Conservation (phyloP, 1,284 basidiomycete species). For the Xerocomus minutiporus region DNA sequence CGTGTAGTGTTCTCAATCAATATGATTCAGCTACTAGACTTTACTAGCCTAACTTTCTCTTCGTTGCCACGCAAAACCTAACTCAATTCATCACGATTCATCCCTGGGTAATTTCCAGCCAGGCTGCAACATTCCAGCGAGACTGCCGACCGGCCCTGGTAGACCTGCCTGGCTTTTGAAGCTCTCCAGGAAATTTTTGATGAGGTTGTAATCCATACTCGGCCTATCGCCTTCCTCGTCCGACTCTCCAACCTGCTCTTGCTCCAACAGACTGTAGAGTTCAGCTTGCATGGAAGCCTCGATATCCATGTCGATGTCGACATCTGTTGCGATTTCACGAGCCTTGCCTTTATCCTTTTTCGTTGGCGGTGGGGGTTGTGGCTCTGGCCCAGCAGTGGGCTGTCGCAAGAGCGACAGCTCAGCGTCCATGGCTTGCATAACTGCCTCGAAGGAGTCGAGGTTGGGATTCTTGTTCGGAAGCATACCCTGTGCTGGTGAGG, state of each 20-base stretch:
- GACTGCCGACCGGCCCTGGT: slow-evolving; percentile 83
- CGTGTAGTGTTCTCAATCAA: neutral
- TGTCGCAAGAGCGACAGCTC: slow-evolving; percentile 56
- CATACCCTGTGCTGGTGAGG: slow-evolving; percentile 30
- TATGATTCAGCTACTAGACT: neutral
- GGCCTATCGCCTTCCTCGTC: slow-evolving; percentile 49
- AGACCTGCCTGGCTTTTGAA: slow-evolving; percentile 85
- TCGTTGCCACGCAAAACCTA: neutral
- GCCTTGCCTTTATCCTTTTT: slow-evolving; percentile 33
- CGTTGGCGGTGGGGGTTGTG: slow-evolving; percentile 3
- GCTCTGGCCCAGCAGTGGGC: slow-evolving; percentile 16
- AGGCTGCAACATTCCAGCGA: slow-evolving; percentile 77
- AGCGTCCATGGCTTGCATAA: slow-evolving; percentile 92
- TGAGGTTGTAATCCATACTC: slow-evolving; percentile 77
- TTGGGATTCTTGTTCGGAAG: slow-evolving; percentile 53
- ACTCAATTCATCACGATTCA: slow-evolving; percentile 28
- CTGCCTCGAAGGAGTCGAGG: slow-evolving; percentile 87
- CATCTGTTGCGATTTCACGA: slow-evolving; percentile 16
- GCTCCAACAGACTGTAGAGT: slow-evolving; percentile 61
- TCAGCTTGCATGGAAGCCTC: slow-evolving; percentile 85
- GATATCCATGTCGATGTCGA: slow-evolving; percentile 57
- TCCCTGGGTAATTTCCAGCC: slow-evolving; percentile 72
- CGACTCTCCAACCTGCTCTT: slow-evolving; percentile 45
- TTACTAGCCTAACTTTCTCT: neutral
- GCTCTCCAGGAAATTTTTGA: slow-evolving; percentile 94